Base-by-base conservation (phyloP, 306 rosid genomes). In the Acacia crassicarpa region DNA sequence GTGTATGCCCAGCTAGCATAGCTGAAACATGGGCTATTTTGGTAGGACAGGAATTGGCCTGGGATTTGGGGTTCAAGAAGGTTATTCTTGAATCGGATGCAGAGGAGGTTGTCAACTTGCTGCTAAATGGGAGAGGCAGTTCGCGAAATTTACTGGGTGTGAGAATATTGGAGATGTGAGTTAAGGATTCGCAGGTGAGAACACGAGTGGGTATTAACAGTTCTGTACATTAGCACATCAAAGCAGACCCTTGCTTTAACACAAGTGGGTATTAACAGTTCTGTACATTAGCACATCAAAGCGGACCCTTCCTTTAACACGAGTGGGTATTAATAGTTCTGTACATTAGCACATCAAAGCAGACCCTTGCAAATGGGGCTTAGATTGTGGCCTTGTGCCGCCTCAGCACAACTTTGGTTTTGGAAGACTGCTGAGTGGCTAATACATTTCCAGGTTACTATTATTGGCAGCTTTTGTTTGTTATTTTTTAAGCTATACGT, bases 151-250 rank as follows among this genome's bases (percentile, higher is more conserved):
- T 30, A 2, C 32, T 30, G 32, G 32, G 32, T 30, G 32, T 30
- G 2, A 30, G 32, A 30, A 30, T 30, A 30, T 2, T 1, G 2
- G 32, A 30, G 32, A 30, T 30, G 32, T 30, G 1, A 30, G 32
- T 30, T 30, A 30, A 30, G 32, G 32, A 1, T 30, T 30, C 2
- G 32, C 32, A 30, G 32, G 32, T 30, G 32, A 30, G 32, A 30
- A 2, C 32, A 30, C 32, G 32, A 30, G 32, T 30, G 32, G 32
- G 32, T 30, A 30, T 30, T 30, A 30, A 30, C 32, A 30, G 98
- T 94, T 90, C 90, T 94, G 20, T 94, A 94, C 88, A 94, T 94
- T 61, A 94, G 97, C 84, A 94, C 98, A 13, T 85, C 98, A 16
- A 93, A 90, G 91, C 91, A 97, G 92, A 88, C 97, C 32, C 82